Evolutionary conservation across 164 flowering plant species (phyloP), one percentile per base, ranked within the genome.

Genomic region (Aristolochia californica): DNA sequence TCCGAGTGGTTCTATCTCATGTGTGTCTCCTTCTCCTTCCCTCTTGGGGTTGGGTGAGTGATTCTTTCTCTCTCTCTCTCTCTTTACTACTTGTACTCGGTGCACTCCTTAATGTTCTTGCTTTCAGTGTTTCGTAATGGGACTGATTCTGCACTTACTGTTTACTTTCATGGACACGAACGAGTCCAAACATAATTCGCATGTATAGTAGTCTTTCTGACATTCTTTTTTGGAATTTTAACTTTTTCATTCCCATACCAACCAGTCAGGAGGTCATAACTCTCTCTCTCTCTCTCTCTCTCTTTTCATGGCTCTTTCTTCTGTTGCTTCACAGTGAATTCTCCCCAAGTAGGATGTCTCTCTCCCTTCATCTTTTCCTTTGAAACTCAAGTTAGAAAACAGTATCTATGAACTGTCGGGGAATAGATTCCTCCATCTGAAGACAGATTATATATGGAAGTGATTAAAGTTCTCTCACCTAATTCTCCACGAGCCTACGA

Each of bases 1-100:
- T 75, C 95, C 4, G 98, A 93, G 65, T 93, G 99, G 99, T 93
- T 87, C 74, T 93, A 87, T 53, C 76, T 93, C 52, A 93, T 93
- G 97, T 93, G 97, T 55, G 86, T 83, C 61, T 93, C 98, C 57
- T 93, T 89, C 88, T 77, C 94, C 52, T 93, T 89, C 49, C 80
- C 87, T 56, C 91, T 83, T 7, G 91, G 87, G 0, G 71, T 78
- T 0, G 94, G 96, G 98, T 89, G 77, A 73, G 86, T 63, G 24
- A 4, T 0, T 34, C 10, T 34, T 8, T 34, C 7, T 34, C 0
- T 34, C 40, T 34, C 40, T 34, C 5, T 34, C 40, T 34, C 7
- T 28, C 7, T 28, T 2, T 28, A 2, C 30, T 28, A 2, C 7
- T 7, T 28, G n/a, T n/a, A n/a, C n/a, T n/a, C n/a, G n/a, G n/a